Base-by-base conservation (phyloP, 257 asterid species). In the Primulina eburnea region DNA sequence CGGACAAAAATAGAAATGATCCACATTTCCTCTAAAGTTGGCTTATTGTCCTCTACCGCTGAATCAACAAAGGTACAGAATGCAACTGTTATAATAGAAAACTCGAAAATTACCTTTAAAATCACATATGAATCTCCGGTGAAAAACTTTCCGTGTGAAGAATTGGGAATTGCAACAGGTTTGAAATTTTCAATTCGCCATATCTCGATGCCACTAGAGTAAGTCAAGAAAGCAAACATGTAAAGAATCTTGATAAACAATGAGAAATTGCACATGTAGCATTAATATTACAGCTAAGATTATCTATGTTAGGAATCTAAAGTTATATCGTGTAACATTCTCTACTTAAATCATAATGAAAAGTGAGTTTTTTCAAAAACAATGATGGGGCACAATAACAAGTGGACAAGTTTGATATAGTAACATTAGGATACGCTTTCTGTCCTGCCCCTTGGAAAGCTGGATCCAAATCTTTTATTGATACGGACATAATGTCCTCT, bases 121-220 rank as follows among this genome's bases (percentile, higher is more conserved):
- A 90, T 78, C 57, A 91, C 77, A 72, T 91, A 91, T 60, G 97
- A 84, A 83, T 87, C 92, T 58, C 97, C 96, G 17, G 82, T 76
- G 84, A 77, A 87, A 78, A 91, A 87, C 38, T 87, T 91, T 74
- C 97, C 95, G 64, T 83, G 83, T 6, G 84, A 84, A 32, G 91
- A 74, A 12, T 73, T 82, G 55, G 90, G 86, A 74, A 89, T 88
- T 32, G 79, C 82, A 68, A 84, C 92, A 58, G 90, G 81, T 24
- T 65, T 72, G 60, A 89, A 84, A 67, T 84, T 86, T 81, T 83
- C 95, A 4, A 91, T 80, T 59, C 95, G 83, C 97, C 97, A 91
- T 60, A 91, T 86, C 81, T 89, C 97, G 69, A 87, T 75, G 75
- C 96, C 97, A 69, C 97, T 91, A 52, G 17, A 77, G 26, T 34